phyloP scores from a whole-genome alignment of 768 basidiomycete genomes.

The Xerocomellus intermedius region DNA sequence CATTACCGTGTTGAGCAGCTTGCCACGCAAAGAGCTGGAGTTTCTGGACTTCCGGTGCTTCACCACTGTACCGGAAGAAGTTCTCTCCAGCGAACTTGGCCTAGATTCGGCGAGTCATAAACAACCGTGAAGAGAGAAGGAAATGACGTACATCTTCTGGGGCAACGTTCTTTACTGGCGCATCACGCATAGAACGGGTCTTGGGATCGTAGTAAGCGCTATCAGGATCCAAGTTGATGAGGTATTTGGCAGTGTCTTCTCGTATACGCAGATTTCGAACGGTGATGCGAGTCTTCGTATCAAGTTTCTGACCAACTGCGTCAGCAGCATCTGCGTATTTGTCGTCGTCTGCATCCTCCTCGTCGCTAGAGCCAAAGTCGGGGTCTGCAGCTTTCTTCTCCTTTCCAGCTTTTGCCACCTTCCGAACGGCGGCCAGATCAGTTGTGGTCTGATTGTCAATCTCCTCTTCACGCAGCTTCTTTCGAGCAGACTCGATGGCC shows the following conservation, averaged over 20 bases:
- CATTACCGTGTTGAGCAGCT: constrained; percentile 87
- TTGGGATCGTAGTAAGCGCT: constrained; percentile 99
- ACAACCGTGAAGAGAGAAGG: not conserved
- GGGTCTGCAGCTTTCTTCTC: constrained; percentile 73
- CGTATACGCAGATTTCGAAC: constrained; percentile 98
- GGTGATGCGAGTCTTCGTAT: constrained; percentile 97
- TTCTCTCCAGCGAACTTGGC: constrained; percentile 95
- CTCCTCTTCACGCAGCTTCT: constrained; percentile 92
- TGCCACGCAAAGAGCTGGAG: constrained; percentile 98
- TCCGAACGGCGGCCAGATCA: constrained; percentile 85
- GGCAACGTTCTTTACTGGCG: constrained; percentile 71
- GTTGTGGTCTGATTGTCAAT: constrained; percentile 97
- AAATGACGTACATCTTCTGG: constrained; percentile 77
- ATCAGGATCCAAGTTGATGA: constrained; percentile 92
- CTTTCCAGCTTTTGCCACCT: constrained; percentile 88
- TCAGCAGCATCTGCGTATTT: constrained; percentile 99
- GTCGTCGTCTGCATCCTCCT: constrained; percentile 95
- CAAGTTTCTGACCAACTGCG: constrained; percentile 96
- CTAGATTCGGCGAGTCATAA: constrained; percentile 37
- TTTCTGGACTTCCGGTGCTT: constrained; percentile 87
- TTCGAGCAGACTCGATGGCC: constrained; percentile 85
- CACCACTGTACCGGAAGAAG: constrained; percentile 88
- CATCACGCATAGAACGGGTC: constrained; percentile 99
- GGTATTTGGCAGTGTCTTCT: constrained; percentile 98
- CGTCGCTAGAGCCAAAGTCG: constrained; percentile 95